Conservation (phyloP, 306 rosid species). For the Citrullus amarus region DNA sequence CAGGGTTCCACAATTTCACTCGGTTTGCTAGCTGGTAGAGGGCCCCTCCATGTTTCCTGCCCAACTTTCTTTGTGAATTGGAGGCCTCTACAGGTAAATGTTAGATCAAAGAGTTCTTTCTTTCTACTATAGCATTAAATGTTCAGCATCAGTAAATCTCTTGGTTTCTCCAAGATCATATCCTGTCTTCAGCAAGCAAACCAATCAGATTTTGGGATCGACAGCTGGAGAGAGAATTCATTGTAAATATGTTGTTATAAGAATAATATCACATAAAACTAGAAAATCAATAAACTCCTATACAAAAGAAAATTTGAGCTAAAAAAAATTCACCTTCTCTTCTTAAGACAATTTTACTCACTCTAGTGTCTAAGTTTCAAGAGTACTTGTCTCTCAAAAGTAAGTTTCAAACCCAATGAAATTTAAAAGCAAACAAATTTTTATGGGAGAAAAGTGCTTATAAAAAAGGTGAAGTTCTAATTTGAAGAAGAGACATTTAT, state of each 20-base stretch:
- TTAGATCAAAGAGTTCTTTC: neutral
- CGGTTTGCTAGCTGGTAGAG: constrained; percentile 30
- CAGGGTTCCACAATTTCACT: constrained; percentile 21
- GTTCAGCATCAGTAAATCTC: neutral
- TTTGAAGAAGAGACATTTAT: no score
- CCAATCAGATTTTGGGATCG: neutral
- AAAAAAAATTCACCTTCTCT: no score
- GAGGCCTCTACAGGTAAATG: neutral
- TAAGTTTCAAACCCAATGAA: no score
- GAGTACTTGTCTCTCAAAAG: no score
- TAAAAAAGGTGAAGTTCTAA: no score
- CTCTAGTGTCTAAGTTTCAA: no score
- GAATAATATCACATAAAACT: no score
- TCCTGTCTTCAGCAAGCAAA: neutral
- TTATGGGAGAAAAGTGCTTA: no score
- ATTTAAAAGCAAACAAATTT: no score
- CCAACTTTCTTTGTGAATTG: constrained; percentile 1
- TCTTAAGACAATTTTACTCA: no score
- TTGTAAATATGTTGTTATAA: neutral
- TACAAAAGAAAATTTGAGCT: no score
- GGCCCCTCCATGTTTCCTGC: constrained; percentile 19
- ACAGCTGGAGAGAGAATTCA: neutral
- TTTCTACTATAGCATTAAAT: neutral
- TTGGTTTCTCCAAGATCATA: neutral
- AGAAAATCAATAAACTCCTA: no score